phyloP scores from a whole-genome alignment of 2,329 filamentous ascomycete genomes.

The Aspergillus sp. region DNA sequence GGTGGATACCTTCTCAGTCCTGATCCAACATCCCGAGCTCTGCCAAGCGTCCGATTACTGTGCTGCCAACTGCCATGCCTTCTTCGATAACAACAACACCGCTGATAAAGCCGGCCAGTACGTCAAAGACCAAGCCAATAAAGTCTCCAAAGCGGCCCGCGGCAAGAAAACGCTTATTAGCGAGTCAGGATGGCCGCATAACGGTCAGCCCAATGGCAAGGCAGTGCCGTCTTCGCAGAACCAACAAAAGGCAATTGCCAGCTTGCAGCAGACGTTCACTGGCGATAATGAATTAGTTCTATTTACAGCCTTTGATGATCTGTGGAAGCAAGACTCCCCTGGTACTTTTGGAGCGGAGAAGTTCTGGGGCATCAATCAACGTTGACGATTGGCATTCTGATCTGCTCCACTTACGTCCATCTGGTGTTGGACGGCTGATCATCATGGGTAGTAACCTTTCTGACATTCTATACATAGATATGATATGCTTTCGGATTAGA shows the following conservation, averaged over 20 bases:
- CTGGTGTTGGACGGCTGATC: background rate
- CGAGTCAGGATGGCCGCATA: constrained; percentile 81
- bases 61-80: constrained; percentile 79
- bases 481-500: background rate
- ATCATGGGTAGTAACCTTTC: background rate
- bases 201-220: constrained; percentile 64
- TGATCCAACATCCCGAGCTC: constrained; percentile 66
- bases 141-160: constrained; percentile 50
- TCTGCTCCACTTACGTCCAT: background rate
- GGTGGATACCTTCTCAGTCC: constrained; percentile 75
- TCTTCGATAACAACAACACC: constrained; percentile 69
- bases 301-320: constrained; percentile 77
- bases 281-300: constrained; percentile 57
- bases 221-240: constrained; percentile 71
- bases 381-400: constrained; percentile 2
- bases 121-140: constrained; percentile 58
- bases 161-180: constrained; percentile 71
- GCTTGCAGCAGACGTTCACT: constrained; percentile 63
- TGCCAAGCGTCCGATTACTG: constrained; percentile 76
- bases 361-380: constrained; percentile 67
- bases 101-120: constrained; percentile 68
- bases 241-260: constrained; percentile 66
- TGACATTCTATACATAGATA: constrained; percentile 3
- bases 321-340: constrained; percentile 70
- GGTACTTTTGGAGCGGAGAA: constrained; percentile 71